Conservation (phyloP, 768 basidiomycete species). For the Amanita pseudoporphyria region DNA sequence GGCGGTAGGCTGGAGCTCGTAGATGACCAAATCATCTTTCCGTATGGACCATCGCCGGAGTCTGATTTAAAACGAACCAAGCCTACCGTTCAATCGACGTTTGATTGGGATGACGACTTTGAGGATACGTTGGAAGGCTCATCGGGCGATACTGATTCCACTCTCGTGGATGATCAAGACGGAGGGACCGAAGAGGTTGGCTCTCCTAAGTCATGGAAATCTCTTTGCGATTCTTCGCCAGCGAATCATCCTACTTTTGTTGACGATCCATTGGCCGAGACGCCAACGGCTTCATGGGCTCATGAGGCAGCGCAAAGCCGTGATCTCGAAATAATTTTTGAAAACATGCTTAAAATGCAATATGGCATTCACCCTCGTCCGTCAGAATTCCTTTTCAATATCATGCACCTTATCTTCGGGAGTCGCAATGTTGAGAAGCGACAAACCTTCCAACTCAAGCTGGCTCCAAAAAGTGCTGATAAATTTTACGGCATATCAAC, state of each 20-base stretch:
- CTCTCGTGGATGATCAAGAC: not conserved
- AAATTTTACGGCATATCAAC: conserved; percentile 7
- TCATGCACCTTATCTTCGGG: conserved; percentile 44
- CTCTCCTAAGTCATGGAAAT: not conserved
- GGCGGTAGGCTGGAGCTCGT: conserved; percentile 66
- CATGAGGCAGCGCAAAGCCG: conserved; percentile 27
- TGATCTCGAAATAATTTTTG: conserved; percentile 48
- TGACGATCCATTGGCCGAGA: not conserved
- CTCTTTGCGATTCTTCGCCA: not conserved
- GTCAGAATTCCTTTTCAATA: conserved; percentile 34
- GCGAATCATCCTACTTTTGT: not conserved
- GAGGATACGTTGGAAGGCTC: conserved; percentile 9
- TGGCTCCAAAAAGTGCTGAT: conserved; percentile 40
- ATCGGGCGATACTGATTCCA: conserved; percentile 1
- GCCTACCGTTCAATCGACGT: conserved; percentile 5
- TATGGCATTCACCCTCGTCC: conserved; percentile 46
- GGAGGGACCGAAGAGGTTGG: not conserved
- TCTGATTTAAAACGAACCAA: conserved; percentile 10
- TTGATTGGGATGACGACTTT: conserved; percentile 12
- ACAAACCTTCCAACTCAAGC: conserved; percentile 41
- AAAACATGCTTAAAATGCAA: conserved; percentile 44
- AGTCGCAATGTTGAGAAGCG: conserved; percentile 31
- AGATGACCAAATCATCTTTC: conserved; percentile 63
- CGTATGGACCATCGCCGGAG: conserved; percentile 29
- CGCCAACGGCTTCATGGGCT: conserved; percentile 22